Base-by-base conservation (phyloP, 176 grass and related monocot genomes). In the Avena insularis region DNA sequence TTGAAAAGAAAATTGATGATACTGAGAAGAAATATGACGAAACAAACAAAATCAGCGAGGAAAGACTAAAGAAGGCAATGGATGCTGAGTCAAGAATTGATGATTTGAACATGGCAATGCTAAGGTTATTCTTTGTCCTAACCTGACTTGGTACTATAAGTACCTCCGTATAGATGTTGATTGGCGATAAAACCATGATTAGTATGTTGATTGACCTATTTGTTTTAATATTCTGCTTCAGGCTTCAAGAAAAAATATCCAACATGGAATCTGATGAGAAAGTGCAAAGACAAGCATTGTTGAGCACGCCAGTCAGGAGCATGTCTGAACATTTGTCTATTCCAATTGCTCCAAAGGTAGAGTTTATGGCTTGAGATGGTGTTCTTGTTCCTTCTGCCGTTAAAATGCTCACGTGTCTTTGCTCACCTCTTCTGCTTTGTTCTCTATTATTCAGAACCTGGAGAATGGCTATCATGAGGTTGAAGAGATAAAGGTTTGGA, bases 281-380 rank as follows among this genome's bases (percentile, higher is more conserved):
- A 85, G 89, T 96, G 77, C 92, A 94, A 78, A 89, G 97, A 71
- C 97, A 94, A 91, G 83, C 91, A 0, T 67, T 96, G 29, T 61
- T 98, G 78, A 85, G 89, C 91, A 90, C 94, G 6, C 83, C 92
- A 27, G 89, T 91, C 31, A 96, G 89, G 84, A 95, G 92, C 90
- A 98, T 99, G 92, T 96, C 90, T 75, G 94, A 99, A 80, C 96
- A 98, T 94, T 88, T 98, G 83, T 92, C 92, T 40, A 98, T 94
- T 94, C 93, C 96, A 60, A 87, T 92, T 77, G 90, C 83, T 91
- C 90, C 89, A 76, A 91, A 96, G 76, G 84, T 87, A 85, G 83
- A 81, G 82, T 21, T 82, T 83, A 70, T 88, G 20, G n/a, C 56
- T 38, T 91, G 77, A 73, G 79, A 82, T 72, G 16, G 19, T 57